Base-by-base conservation (phyloP, 192 early-diverging fungal genomes). In the Chytriomyces confervae region DNA sequence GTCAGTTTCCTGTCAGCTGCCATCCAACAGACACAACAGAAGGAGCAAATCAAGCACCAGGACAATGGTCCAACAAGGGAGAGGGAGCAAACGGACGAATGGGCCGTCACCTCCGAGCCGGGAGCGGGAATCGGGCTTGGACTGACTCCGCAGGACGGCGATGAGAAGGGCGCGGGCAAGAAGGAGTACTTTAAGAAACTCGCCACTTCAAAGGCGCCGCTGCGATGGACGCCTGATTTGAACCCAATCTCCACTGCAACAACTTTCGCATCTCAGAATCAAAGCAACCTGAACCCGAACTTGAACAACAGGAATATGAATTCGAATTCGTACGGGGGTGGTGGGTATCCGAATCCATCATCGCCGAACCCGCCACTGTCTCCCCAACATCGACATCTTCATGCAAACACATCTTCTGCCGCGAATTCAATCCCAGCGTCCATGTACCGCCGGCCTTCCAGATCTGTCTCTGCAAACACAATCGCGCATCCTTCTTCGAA, bases 151-250 rank as follows among this genome's bases (percentile, higher is more conserved):
- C 62, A 10, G 1, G n/a, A 10, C 1, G 62, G 18, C 20, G 20
- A 16, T 23, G 24, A 47, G 4, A 11, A 48, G n/a, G 29, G 0
- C 46, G 0, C 27, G 7, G 24, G 2, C 1, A 9, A 8, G 16
- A 8, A 47, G 11, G 43, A 68, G 1, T 68, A 24, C 69, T 70
- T 70, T 57, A 45, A 16, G 49, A 18, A 18, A 11, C 50, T 70
- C 18, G 69, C 69, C 3, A 8, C 53, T 2, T 53, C 49, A n/a
- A 70, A 70, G 27, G 69, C 49, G 6, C 69, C 69, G 3, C 69
- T 70, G 5, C 47, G 69, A 20, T 70, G 69, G 69, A 70, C 69
- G 49, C 69, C 53, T 57, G 53, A 20, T 57, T 20, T 57, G 13
- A 57, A 57, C 53, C 53, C 11, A 57, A 57, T 20, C 53, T 36